phyloP scores from a whole-genome alignment of 345 rosid species.

The Boechera stricta region DNA sequence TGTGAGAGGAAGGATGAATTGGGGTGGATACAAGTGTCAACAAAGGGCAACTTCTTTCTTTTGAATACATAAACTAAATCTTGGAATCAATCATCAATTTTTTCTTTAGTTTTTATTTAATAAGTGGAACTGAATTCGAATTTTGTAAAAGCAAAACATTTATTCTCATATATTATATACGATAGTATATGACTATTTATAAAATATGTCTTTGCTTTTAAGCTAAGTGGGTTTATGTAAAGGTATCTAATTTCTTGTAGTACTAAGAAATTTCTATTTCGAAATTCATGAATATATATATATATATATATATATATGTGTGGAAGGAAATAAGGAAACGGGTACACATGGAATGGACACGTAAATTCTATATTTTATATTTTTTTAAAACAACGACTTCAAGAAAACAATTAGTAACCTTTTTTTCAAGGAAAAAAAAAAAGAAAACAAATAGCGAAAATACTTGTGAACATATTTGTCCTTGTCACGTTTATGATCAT shows the following conservation, averaged over 20 bases:
- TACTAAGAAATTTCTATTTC: slow-evolving; percentile 2
- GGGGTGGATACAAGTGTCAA: slow-evolving; percentile 39
- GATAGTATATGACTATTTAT: background rate
- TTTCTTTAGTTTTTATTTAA: slow-evolving; percentile 1
- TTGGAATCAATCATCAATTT: slow-evolving; percentile 20
- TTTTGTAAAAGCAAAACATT: slow-evolving; percentile 26
- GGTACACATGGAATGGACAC: background rate
- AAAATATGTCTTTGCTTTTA: background rate
- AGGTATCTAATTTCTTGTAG: background rate
- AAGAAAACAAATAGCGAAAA: slow-evolving; percentile 10
- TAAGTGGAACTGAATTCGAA: slow-evolving; percentile 34
- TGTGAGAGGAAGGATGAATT: slow-evolving; percentile 6
- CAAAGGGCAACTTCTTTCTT: slow-evolving; percentile 17
- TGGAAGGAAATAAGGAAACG: slow-evolving; percentile 2
- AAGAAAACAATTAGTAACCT: slow-evolving; percentile 3
- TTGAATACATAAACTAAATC: slow-evolving; percentile 22
- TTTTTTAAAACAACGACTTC: slow-evolving; percentile 5
- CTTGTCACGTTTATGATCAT: slow-evolving; percentile 29
- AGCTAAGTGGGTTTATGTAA: slow-evolving; percentile 20
- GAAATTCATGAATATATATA: slow-evolving; percentile 3
- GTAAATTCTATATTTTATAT: background rate
- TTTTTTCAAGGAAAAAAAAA: background rate
- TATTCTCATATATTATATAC: slow-evolving; percentile 5
- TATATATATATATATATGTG: background rate
- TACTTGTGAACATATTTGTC: slow-evolving; percentile 29